A percentile compares a stretch with the other conserved stretches of the same genome.
phyloP scores from a whole-genome alignment of 2,329 filamentous ascomycete species.

The Tolypocladium guangdongense region DNA sequence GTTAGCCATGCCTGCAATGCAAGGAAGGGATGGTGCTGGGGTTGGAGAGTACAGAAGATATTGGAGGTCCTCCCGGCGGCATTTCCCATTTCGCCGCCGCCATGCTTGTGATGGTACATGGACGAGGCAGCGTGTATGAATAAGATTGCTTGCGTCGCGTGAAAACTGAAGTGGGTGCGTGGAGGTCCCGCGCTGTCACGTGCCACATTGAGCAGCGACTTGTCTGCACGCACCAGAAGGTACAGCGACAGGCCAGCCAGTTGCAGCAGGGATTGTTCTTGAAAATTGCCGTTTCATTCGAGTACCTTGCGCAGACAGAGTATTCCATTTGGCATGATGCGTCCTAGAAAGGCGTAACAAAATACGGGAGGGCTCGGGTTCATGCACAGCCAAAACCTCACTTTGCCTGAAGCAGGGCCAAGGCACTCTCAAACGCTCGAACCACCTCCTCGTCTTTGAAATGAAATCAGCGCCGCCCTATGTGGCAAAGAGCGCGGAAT shows the following conservation, averaged over 20 bases:
- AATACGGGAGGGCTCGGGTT: neutral
- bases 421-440: conserved; percentile 49
- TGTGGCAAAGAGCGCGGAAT: neutral
- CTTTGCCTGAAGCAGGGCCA: conserved; percentile 38
- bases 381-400: conserved; percentile 6
- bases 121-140: neutral
- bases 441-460: conserved; percentile 41
- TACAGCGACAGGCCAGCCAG: neutral
- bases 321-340: neutral
- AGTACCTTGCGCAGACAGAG: neutral
- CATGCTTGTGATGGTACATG: neutral
- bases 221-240: neutral
- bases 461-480: conserved; percentile 7
- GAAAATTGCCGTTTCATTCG: neutral
- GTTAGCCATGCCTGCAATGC: conserved; percentile 8
- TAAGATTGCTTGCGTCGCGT: neutral
- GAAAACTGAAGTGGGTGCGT: neutral
- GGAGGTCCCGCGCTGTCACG: neutral
- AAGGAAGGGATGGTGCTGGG: neutral
- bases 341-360: neutral
- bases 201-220: neutral
- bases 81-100: neutral
- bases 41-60: neutral
- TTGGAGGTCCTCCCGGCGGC: neutral
- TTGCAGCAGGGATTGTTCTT: neutral